phyloP scores from a whole-genome alignment of 2,329 filamentous ascomycete genomes.

The Colletotrichum tropicicola region DNA sequence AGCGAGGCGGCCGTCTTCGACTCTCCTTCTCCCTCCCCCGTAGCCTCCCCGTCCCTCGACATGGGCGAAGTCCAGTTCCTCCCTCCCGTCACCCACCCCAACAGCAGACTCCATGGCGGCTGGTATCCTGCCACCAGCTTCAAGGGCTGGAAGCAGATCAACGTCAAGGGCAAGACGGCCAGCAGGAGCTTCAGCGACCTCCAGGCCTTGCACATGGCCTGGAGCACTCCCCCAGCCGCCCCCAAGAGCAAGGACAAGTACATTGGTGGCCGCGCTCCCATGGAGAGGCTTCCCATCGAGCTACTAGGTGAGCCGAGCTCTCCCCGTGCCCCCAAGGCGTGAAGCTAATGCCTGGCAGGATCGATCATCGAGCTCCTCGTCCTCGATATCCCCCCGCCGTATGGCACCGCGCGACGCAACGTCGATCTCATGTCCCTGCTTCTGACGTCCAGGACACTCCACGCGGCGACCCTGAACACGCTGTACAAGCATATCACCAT shows the following conservation, averaged over 20 bases:
- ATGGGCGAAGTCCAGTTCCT: slow-evolving; percentile 53
- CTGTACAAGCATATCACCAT: slow-evolving; percentile 84
- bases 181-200: slow-evolving; percentile 71
- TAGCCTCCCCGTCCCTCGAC: slow-evolving; percentile 39
- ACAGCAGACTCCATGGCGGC: slow-evolving; percentile 65
- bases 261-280: slow-evolving; percentile 58
- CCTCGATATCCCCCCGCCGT: slow-evolving; percentile 76
- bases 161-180: slow-evolving; percentile 64
- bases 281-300: slow-evolving; percentile 77
- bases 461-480: slow-evolving; percentile 76
- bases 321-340: slow-evolving; percentile 24
- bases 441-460: slow-evolving; percentile 77
- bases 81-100: slow-evolving; percentile 62
- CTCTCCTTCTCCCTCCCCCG: slow-evolving; percentile 49
- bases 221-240: slow-evolving; percentile 52
- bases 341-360: slow-evolving; percentile 52
- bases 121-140: slow-evolving; percentile 68
- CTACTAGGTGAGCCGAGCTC: slow-evolving; percentile 68
- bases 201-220: slow-evolving; percentile 63
- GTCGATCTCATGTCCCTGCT: slow-evolving; percentile 80
- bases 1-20: slow-evolving; percentile 62
- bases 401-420: slow-evolving; percentile 79
- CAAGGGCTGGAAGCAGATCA: slow-evolving; percentile 70
- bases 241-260: slow-evolving; percentile 44
- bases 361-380: slow-evolving; percentile 79